Evolutionary conservation across 108 stramenopile genomes (phyloP).

Genomic region (Nitzschia sp.): DNA sequence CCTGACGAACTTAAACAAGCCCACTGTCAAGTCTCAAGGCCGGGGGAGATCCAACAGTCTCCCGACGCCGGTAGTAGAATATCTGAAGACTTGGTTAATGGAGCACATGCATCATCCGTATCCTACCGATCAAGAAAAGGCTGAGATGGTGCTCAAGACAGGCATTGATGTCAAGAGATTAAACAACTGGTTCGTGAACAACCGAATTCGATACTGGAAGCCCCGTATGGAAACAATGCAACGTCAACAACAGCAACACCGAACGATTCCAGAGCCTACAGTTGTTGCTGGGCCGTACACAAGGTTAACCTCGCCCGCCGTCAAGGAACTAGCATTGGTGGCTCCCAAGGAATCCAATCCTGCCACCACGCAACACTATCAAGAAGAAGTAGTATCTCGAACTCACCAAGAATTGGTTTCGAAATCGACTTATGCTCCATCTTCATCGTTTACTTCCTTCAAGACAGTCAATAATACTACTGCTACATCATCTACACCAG

Average conservation of each 20-base stretch:
- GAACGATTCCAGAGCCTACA: neutral
- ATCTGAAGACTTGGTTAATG: conserved; percentile 85
- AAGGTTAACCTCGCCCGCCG: neutral
- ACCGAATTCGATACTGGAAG: conserved; percentile 83
- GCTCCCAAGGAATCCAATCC: neutral
- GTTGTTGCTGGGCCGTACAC: neutral
- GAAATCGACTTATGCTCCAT: no score
- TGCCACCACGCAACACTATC: no score
- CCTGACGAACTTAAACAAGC: no score
- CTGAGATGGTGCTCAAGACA: conserved; percentile 67
- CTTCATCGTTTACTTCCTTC: neutral
- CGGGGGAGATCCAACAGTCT: conserved; percentile 35
- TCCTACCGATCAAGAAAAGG: conserved; percentile 85
- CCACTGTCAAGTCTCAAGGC: conserved; percentile 17
- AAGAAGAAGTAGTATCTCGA: no score
- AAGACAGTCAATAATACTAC: neutral
- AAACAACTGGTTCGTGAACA: conserved; percentile 89
- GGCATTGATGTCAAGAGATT: conserved; percentile 83
- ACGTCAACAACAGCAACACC: conserved; percentile 11
- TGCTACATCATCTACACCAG: neutral
- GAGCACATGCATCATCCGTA: conserved; percentile 84
- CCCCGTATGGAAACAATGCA: conserved; percentile 40
- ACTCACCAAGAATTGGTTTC: no score
- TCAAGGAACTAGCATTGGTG: neutral
- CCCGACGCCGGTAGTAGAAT: conserved; percentile 64